Percentiles rank a stretch among this genome's conserved stretches.
phyloP scores from a whole-genome alignment of 2,329 filamentous ascomycete species.

The Verticillium nonalfalfae region DNA sequence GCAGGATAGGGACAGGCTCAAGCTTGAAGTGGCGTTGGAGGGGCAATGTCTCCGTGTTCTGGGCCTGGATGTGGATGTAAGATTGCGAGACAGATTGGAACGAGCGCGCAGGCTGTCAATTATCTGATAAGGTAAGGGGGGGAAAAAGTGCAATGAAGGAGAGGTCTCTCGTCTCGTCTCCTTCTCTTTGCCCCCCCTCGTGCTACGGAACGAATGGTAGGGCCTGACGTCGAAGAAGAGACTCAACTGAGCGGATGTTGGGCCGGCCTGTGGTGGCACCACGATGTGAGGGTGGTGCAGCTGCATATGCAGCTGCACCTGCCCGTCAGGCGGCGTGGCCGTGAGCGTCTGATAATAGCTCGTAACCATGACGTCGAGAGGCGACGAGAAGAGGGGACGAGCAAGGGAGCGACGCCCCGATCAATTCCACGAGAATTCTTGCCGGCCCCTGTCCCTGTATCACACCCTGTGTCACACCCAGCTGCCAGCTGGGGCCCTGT shows the following conservation, averaged over 20 bases:
- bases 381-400: slow-evolving; percentile 4
- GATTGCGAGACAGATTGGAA: not conserved
- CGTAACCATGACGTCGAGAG: slow-evolving; percentile 1
- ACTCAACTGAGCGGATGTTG: too few relatives aligned
- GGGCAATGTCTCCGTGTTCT: not conserved
- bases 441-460: not conserved
- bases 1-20: not conserved
- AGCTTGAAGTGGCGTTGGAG: not conserved
- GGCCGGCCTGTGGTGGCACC: not conserved
- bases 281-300: not conserved
- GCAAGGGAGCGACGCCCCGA: slow-evolving; percentile 7
- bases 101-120: not conserved
- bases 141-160: too few relatives aligned
- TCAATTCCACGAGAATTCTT: slow-evolving; percentile 12
- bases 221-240: too few relatives aligned
- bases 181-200: too few relatives aligned
- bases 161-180: too few relatives aligned
- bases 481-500: too few relatives aligned
- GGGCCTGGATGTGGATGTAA: not conserved
- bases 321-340: not conserved
- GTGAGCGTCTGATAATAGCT: not conserved
- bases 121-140: not conserved
- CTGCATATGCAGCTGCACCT: not conserved
- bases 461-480: not conserved
- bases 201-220: too few relatives aligned